These are phyloP conservation scores for Kingdonia uniflora DNA, from an alignment of 164 flowering plant species.

Conservation along the genomic window DNA sequence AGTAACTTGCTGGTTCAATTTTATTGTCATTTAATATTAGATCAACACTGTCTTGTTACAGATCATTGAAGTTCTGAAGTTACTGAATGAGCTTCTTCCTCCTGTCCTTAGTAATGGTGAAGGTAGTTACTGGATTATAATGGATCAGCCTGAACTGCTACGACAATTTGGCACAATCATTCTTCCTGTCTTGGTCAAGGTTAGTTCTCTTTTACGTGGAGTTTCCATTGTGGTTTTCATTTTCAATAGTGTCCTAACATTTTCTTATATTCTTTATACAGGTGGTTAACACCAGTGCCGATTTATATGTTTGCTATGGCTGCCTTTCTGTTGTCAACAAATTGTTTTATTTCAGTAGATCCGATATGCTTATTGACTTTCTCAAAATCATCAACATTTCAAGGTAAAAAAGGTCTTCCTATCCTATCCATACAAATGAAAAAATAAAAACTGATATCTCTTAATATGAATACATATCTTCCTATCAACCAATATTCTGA, in stretches of 20 bases:
- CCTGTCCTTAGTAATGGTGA: conserved; percentile 21
- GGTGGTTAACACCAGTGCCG: conserved; percentile 76
- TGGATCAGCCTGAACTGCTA: conserved; percentile 47
- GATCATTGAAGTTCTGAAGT: conserved; percentile 66
- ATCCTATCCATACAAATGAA: too few species aligned
- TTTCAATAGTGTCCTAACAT: not conserved
- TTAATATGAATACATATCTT: too few species aligned
- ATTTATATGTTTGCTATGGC: conserved; percentile 50
- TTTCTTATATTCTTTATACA: conserved; percentile 19
- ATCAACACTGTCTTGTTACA: conserved; percentile 16
- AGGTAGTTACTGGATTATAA: conserved; percentile 31
- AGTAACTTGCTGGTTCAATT: too few species aligned
- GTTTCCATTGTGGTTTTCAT: not conserved
- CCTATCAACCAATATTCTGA: too few species aligned
- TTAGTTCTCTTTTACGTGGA: conserved; percentile 15
- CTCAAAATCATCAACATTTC: conserved; percentile 55
- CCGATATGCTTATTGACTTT: conserved; percentile 52
- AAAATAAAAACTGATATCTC: too few species aligned
- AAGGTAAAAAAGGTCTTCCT: conserved; percentile 37
- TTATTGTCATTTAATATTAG: not conserved
- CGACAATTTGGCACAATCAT: conserved; percentile 54
- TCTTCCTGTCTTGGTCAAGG: conserved; percentile 70
- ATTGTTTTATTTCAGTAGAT: conserved; percentile 45
- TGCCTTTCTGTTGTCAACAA: conserved; percentile 67
- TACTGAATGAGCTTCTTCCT: conserved; percentile 81